Conservation (phyloP, 768 basidiomycete species). For the Nidularia sp. region DNA sequence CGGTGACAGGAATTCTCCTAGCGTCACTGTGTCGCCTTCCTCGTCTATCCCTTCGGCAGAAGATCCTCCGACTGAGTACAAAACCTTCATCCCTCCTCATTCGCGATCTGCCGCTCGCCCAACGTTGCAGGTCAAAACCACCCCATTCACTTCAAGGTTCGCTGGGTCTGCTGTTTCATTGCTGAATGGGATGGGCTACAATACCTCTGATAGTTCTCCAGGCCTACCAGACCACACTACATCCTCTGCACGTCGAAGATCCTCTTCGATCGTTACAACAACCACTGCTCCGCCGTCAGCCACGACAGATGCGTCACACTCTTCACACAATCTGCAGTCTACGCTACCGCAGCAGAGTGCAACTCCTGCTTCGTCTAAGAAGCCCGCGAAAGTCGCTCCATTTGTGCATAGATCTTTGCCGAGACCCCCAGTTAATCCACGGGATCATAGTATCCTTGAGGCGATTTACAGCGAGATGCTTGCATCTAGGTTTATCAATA, state of each 20-base stretch:
- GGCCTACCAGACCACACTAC: background rate
- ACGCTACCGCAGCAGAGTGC: too few relatives aligned
- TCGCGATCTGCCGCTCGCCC: constrained; percentile 14
- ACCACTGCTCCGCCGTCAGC: background rate
- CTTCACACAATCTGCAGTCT: background rate
- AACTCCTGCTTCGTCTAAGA: too few relatives aligned
- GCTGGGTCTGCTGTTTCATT: constrained; percentile 20
- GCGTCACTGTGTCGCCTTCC: background rate
- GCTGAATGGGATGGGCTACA: constrained; percentile 14
- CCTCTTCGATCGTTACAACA: background rate
- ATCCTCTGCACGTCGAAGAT: constrained; percentile 1
- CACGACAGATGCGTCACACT: background rate
- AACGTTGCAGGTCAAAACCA: constrained; percentile 12
- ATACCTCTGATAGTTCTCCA: background rate
- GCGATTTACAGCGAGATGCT: constrained; percentile 68
- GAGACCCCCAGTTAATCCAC: constrained; percentile 48
- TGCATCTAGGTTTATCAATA: constrained; percentile 63
- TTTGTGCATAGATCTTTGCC: too few relatives aligned
- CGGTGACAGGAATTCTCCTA: background rate
- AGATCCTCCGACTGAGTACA: background rate
- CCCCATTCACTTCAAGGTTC: constrained; percentile 8
- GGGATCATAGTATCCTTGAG: constrained; percentile 64
- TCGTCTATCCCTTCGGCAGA: background rate
- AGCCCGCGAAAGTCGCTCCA: too few relatives aligned
- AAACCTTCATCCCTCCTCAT: constrained; percentile 9